Conservation (phyloP, 495 filamentous ascomycete genomes). For the Parmelia sp. region DNA sequence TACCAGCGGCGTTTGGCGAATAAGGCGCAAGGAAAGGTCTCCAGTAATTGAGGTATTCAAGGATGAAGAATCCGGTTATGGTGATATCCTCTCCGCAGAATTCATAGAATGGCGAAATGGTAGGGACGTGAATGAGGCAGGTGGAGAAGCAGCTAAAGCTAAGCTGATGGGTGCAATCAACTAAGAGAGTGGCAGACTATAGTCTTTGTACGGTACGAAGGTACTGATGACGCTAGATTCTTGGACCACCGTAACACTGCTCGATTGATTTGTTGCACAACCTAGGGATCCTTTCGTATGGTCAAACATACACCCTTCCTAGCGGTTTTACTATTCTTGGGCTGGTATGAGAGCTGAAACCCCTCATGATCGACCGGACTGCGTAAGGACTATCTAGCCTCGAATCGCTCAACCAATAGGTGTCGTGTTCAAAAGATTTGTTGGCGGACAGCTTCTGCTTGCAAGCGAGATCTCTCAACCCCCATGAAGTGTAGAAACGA, state of each 20-base stretch:
- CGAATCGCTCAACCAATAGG: background rate
- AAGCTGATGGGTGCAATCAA: conserved; percentile 2
- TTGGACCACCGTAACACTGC: background rate
- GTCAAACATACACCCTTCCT: too few relatives aligned
- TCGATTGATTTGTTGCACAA: background rate
- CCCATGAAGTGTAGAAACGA: conserved; percentile 96
- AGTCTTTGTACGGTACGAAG: background rate
- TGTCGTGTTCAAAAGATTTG: background rate
- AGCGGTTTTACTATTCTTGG: background rate
- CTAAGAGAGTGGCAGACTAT: background rate
- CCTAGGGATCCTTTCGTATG: background rate
- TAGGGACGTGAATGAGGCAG: background rate
- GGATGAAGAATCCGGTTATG: conserved; percentile 65
- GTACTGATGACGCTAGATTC: background rate
- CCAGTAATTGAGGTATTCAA: conserved; percentile 62
- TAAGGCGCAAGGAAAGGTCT: conserved; percentile 53
- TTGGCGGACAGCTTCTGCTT: background rate
- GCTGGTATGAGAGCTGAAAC: background rate
- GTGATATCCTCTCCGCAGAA: conserved; percentile 65
- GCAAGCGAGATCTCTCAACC: conserved; percentile 44
- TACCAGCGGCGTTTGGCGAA: conserved; percentile 74
- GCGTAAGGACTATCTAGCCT: background rate
- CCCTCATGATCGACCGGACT: background rate
- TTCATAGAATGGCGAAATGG: conserved; percentile 66
- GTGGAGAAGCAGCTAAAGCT: conserved; percentile 8